Evolutionary conservation across 129 eudicot genomes (phyloP), one percentile per base, ranked within the genome.

Genomic region (Tanacetum coccineum): DNA sequence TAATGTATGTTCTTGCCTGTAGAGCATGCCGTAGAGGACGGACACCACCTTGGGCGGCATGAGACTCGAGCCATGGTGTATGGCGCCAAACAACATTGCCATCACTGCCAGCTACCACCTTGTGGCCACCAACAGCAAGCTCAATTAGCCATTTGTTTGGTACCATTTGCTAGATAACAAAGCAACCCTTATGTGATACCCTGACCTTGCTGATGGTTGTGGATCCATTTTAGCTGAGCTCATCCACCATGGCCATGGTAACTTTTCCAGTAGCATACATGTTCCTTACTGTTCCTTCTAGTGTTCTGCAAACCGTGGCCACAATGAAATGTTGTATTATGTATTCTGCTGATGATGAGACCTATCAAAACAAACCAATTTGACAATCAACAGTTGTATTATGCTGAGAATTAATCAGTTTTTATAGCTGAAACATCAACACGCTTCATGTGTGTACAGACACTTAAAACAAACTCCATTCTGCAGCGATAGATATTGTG

Each of bases 31-130:
- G 83, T 2, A 93, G 95, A 28, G 99, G 96, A 51, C 96, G 90
- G 10, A 84, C 86, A 3, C 90, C 95, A 28, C 99, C 96, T 86
- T 86, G 84, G 59, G 99, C 99, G 21, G 96, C 85, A 66, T 93
- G 98, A 59, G 95, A 74, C 32, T 89, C 90, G 2, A 93, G 87
- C 96, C 99, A 93, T 9, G 98, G 98, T 15, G 96, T 93, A 70
- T 90, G 96, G 30, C 96, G 92, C 99, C 99, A 93, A 49, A 96
- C 96, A 70, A 93, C 84, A 61, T 79, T 86, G 66, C 99, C 96
- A 69, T 93, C 96, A 70, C 99, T n/a, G n/a, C n/a, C n/a, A 17
- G 99, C 99, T 9, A 89, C 85, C 40, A 93, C 92, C 67, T 89
- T 93, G 67, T 84, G 95, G 44, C 90, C 88, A 4, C 81, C 90